phyloP scores from a whole-genome alignment of 164 flowering plant species.

The Platanus orientalis region DNA sequence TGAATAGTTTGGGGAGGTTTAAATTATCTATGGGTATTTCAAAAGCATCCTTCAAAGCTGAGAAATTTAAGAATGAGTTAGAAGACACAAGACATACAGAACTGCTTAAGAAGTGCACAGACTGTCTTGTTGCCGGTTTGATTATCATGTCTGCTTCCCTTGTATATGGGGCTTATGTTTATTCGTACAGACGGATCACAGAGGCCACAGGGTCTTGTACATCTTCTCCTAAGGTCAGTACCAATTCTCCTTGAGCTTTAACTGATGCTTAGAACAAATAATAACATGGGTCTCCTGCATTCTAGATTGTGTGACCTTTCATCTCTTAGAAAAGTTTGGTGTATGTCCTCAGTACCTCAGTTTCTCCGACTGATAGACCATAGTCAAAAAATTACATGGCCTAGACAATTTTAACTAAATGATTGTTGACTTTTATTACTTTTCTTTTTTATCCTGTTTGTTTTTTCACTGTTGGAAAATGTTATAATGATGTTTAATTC shows the following conservation, averaged over 20 bases:
- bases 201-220: conserved; percentile 66
- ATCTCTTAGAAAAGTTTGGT: background rate
- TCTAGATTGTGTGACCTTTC: background rate
- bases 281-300: background rate
- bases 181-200: conserved; percentile 49
- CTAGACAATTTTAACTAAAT: no score
- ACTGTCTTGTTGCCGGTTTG: conserved; percentile 82
- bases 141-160: conserved; percentile 63
- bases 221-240: conserved; percentile 28
- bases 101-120: conserved; percentile 59
- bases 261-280: background rate
- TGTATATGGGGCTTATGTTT: conserved; percentile 63
- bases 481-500: conserved; percentile 5
- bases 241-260: background rate
- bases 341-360: background rate
- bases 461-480: background rate
- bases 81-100: conserved; percentile 68
- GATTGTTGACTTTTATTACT: no score
- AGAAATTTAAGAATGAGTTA: conserved; percentile 66
- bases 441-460: no score
- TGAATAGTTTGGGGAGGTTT: conserved; percentile 58
- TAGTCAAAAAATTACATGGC: background rate
- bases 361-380: background rate
- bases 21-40: conserved; percentile 73
- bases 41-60: conserved; percentile 77